Evolutionary conservation across 352 stramenopile genomes (phyloP), one percentile per base, ranked within the genome.

Genomic region (Peronospora belbahrii): DNA sequence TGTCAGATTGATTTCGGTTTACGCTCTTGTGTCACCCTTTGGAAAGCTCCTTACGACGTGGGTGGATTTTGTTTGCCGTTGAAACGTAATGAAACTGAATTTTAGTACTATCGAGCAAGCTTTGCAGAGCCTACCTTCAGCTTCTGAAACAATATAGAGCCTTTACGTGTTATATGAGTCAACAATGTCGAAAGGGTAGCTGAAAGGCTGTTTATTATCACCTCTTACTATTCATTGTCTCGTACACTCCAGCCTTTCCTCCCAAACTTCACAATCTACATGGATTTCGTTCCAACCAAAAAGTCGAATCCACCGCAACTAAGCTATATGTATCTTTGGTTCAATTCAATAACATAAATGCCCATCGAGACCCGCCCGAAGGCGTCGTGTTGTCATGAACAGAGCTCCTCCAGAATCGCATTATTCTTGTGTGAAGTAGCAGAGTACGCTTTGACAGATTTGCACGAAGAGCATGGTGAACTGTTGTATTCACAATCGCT

Each of bases 401-500:
- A 41, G 13, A 52, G 19, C 19, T 61, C 44, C 43, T 68, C 59
- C 13, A 48, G 22, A 24, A 68, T 68, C 20, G 37, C 48, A 40
- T 59, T 56, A 20, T 52, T 52, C 38, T 51, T 43, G 43, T 36
- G 44, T 14, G 48, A 50, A 9, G 54, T 58, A n/a, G 59, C 31
- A 0, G 49, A 35, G 14, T 52, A 65, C 24, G 33, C 60, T 19
- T 56, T 63, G 24, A 38, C 22, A 1, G 54, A 65, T 36, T 52
- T 49, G 23, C 34, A 54, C 11, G 47, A 62, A 9, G 58, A 62
- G 34, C 55, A 77, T 5, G 55, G 52, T 2, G 70, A 75, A 44
- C 70, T 70, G 17, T 64, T 68, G 25, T 38, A 39, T 19, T 75
- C 68, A 22, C 63, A 64, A 22, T 82, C 70, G 27, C 62, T 77